phyloP scores from a whole-genome alignment of 805 yeast species.

The Candida maesae region DNA sequence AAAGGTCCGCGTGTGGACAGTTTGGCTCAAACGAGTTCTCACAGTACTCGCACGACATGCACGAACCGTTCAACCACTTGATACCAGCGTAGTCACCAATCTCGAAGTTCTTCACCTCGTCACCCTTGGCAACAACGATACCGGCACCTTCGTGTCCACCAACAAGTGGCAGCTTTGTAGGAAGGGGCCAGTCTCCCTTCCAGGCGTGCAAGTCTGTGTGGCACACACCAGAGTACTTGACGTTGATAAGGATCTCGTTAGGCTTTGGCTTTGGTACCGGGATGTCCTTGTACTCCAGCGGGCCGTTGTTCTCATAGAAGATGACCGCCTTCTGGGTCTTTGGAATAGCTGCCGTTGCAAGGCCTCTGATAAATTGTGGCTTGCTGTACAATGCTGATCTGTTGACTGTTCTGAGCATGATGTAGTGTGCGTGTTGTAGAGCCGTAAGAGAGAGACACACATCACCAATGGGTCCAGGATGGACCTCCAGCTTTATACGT shows the following conservation, averaged over 20 bases:
- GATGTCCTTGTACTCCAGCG: constrained; percentile 46
- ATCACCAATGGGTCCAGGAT: no score
- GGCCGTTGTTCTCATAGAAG: constrained; percentile 48
- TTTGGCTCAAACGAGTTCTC: constrained; percentile 49
- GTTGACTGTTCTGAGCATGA: constrained; percentile 11
- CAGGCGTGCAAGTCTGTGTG: constrained; percentile 66
- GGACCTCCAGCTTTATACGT: not conserved
- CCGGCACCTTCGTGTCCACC: constrained; percentile 74
- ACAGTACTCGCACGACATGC: constrained; percentile 57
- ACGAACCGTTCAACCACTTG: constrained; percentile 63
- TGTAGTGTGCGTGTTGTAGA: no score
- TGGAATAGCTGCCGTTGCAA: constrained; percentile 35
- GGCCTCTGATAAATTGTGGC: constrained; percentile 16
- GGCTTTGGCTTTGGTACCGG: constrained; percentile 56
- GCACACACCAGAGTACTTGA: constrained; percentile 63
- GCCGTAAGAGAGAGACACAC: no score
- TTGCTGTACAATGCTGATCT: constrained; percentile 3
- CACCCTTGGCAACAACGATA: constrained; percentile 55
- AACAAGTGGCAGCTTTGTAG: constrained; percentile 52
- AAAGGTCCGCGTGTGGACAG: constrained; percentile 66
- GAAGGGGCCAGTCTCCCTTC: constrained; percentile 66
- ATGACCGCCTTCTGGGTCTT: constrained; percentile 48
- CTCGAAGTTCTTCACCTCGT: constrained; percentile 51
- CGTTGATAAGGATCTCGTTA: constrained; percentile 52
- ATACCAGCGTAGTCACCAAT: constrained; percentile 61